Evolutionary conservation across 306 rosid species (phyloP).

Genomic region (Lablab purpureus): DNA sequence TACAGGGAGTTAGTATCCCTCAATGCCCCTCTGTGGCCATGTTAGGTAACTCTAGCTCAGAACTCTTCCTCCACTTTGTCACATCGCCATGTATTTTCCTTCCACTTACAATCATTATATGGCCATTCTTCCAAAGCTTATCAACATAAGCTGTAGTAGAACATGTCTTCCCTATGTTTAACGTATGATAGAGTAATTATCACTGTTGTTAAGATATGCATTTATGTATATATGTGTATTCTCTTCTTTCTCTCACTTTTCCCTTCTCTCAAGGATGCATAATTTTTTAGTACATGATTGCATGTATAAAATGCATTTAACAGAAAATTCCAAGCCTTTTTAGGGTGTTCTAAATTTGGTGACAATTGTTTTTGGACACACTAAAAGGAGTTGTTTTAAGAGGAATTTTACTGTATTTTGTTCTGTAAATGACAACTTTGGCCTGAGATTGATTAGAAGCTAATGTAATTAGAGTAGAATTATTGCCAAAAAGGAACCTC

Average conservation of each 20-base stretch:
- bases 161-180: constrained; percentile 52
- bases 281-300: constrained; percentile 8
- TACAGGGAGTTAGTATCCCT: constrained; percentile 58
- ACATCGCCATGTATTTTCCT: constrained; percentile 48
- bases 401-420: background rate
- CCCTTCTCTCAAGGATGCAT: background rate
- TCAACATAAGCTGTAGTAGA: constrained; percentile 58
- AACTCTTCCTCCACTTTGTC: constrained; percentile 41
- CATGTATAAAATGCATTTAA: background rate
- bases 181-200: constrained; percentile 51
- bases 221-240: constrained; percentile 35
- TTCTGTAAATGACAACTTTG: background rate
- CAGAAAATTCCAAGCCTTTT: background rate
- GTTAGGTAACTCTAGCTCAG: constrained; percentile 66
- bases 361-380: background rate
- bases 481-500: no score
- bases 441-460: background rate
- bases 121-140: constrained; percentile 73
- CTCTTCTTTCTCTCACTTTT: constrained; percentile 3
- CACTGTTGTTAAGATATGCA: constrained; percentile 41
- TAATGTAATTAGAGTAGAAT: no score
- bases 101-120: constrained; percentile 54
- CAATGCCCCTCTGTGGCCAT: constrained; percentile 48
- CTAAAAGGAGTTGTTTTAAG: background rate
- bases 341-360: background rate